Percentiles rank a stretch among this genome's conserved stretches.
These are phyloP conservation scores for Quercus gilva DNA, from an alignment of 306 rosid genomes.

Conservation along the genomic window DNA sequence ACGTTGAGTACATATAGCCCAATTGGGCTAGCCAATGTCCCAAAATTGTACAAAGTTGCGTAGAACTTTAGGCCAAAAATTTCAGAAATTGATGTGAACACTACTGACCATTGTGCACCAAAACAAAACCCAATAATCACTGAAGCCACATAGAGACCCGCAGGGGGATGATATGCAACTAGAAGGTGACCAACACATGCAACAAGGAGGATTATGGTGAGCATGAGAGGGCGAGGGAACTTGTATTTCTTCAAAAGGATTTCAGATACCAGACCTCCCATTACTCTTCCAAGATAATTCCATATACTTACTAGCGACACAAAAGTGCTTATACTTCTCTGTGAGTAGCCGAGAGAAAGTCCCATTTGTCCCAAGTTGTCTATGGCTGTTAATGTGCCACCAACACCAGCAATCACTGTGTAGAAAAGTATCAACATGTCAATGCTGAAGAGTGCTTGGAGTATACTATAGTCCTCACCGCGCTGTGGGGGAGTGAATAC, in stretches of 20 bases:
- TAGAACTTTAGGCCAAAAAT: conserved; percentile 78
- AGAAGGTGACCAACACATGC: conserved; percentile 52
- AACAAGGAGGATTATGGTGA: conserved; percentile 36
- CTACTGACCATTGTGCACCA: conserved; percentile 86
- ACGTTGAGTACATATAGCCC: conserved; percentile 46
- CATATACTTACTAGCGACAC: conserved; percentile 62
- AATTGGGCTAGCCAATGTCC: conserved; percentile 31
- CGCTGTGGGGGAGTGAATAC: conserved; percentile 42
- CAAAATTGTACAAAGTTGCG: conserved; percentile 70
- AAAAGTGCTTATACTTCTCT: conserved; percentile 44
- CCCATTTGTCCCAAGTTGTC: conserved; percentile 70
- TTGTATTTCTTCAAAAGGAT: conserved; percentile 28
- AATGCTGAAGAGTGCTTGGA: conserved; percentile 61
- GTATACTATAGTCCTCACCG: conserved; percentile 62
- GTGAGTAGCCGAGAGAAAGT: conserved; percentile 39
- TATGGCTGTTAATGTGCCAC: conserved; percentile 52
- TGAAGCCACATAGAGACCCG: conserved; percentile 55
- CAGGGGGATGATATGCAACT: conserved; percentile 37
- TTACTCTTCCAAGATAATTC: conserved; percentile 53
- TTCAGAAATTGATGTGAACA: conserved; percentile 76
- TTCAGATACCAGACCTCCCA: conserved; percentile 52
- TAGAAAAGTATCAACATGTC: conserved; percentile 53
- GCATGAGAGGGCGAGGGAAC: conserved; percentile 52
- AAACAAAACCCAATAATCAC: conserved; percentile 68
- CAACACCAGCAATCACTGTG: conserved; percentile 51